A percentile compares a stretch with the other conserved stretches of the same genome.
Evolutionary conservation across 2,329 filamentous ascomycete species (phyloP).

Genomic region (Cryphonectria carpinicola): DNA sequence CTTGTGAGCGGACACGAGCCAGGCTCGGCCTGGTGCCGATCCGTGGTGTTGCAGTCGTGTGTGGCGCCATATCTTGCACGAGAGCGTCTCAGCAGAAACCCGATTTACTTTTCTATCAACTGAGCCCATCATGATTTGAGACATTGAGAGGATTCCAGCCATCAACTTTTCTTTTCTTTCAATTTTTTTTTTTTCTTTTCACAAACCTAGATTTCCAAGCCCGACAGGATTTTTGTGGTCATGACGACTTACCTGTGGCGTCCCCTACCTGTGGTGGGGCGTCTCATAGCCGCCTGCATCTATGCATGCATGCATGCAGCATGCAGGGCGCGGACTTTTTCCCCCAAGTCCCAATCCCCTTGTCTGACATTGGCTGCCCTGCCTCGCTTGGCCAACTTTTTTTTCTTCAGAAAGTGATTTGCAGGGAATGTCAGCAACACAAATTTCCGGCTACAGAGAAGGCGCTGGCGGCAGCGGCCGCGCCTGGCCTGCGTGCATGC

Average conservation of each 20-base stretch:
- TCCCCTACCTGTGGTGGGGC: slow-evolving; percentile 3
- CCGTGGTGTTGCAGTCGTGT: not conserved
- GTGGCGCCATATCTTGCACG: slow-evolving; percentile 2
- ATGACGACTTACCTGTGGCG: slow-evolving; percentile 19
- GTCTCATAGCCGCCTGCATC: slow-evolving; percentile 18
- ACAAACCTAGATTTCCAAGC: not conserved
- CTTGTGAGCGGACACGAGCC: not conserved
- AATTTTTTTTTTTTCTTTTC: too few species aligned
- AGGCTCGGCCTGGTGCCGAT: not conserved
- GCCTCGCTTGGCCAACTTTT: not conserved
- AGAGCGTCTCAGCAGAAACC: not conserved
- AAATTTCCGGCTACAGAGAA: not conserved
- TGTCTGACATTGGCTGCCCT: not conserved
- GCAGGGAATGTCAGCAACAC: not conserved
- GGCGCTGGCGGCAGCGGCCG: slow-evolving; percentile 11
- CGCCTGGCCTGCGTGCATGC: not conserved
- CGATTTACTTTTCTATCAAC: not conserved
- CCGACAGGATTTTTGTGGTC: slow-evolving; percentile 15
- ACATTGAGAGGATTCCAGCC: slow-evolving; percentile 1
- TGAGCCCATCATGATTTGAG: not conserved
- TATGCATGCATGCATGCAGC: slow-evolving; percentile 25
- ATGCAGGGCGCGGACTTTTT: slow-evolving; percentile 15
- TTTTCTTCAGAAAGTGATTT: not conserved
- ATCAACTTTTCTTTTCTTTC: not conserved
- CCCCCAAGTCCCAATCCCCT: not conserved